Evolutionary conservation across 1,139 yeast genomes (phyloP).

Genomic region (Ogataea hybrid): DNA sequence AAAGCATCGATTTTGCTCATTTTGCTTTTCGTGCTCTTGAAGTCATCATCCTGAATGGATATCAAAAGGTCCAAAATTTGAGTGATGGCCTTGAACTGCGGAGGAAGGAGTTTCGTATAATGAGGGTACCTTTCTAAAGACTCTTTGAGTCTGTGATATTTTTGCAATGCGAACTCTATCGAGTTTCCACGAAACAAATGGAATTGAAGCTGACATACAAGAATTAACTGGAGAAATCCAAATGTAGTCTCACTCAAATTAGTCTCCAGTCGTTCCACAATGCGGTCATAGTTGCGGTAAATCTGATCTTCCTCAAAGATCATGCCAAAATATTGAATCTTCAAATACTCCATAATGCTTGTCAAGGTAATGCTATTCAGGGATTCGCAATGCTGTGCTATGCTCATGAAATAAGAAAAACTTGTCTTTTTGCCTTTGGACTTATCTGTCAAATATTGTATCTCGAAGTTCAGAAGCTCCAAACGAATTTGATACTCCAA

Average conservation of each 20-base stretch:
- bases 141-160: conserved; percentile 24
- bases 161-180: conserved; percentile 14
- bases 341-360: conserved; percentile 33
- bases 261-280: conserved; percentile 19
- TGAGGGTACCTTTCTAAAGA: conserved; percentile 6
- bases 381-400: conserved; percentile 27
- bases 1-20: conserved; percentile 33
- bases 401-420: conserved; percentile 33
- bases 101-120: conserved; percentile 22
- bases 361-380: conserved; percentile 22
- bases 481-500: conserved; percentile 29
- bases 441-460: conserved; percentile 31
- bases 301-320: conserved; percentile 31
- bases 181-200: conserved; percentile 37
- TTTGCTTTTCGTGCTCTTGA: conserved; percentile 25
- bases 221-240: conserved; percentile 27
- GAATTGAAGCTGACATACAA: conserved; percentile 24
- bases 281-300: conserved; percentile 30
- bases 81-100: conserved; percentile 36
- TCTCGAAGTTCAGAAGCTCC: conserved; percentile 37
- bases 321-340: conserved; percentile 33
- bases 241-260: conserved; percentile 21
- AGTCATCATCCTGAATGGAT: conserved; percentile 32
- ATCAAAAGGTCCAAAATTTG: conserved; percentile 30
- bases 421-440: conserved; percentile 30